Evolutionary conservation across 805 yeast genomes (phyloP).

Genomic region (Cyberlindnera mississippiensis): DNA sequence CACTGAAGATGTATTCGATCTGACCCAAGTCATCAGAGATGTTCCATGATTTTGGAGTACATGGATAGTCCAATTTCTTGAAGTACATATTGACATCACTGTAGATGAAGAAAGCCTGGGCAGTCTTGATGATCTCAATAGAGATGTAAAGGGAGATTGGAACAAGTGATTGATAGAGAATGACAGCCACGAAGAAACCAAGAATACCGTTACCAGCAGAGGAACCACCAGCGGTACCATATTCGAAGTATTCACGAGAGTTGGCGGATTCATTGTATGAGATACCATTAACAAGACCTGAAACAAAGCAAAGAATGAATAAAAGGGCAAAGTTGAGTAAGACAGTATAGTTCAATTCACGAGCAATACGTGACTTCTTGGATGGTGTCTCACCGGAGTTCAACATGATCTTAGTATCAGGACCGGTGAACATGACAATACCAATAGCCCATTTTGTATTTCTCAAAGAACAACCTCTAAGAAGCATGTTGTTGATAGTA

Average conservation of each 20-base stretch:
- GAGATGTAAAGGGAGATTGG: conserved; percentile 82
- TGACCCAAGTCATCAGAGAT: conserved; percentile 85
- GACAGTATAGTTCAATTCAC: conserved; percentile 69
- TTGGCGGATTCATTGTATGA: conserved; percentile 44
- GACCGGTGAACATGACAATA: conserved; percentile 70
- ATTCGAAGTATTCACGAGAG: conserved; percentile 66
- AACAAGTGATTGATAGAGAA: conserved; percentile 72
- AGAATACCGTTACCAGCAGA: conserved; percentile 68
- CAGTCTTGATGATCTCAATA: conserved; percentile 76
- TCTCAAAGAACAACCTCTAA: conserved; percentile 75
- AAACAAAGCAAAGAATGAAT: conserved; percentile 62
- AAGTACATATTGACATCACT: conserved; percentile 73
- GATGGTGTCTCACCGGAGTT: conserved; percentile 80
- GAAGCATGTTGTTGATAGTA: conserved; percentile 60
- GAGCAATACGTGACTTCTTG: conserved; percentile 67
- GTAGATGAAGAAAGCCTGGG: conserved; percentile 76
- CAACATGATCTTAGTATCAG: conserved; percentile 76
- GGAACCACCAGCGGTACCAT: conserved; percentile 61
- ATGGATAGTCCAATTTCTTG: conserved; percentile 66
- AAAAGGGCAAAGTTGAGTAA: conserved; percentile 59
- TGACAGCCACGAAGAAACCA: conserved; percentile 70
- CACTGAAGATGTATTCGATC: conserved; percentile 79
- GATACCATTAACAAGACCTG: conserved; percentile 70
- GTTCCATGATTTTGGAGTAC: conserved; percentile 82
- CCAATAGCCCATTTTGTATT: conserved; percentile 85